Conservation (phyloP, 768 basidiomycete genomes). For the Leccinum longicurvipes region DNA sequence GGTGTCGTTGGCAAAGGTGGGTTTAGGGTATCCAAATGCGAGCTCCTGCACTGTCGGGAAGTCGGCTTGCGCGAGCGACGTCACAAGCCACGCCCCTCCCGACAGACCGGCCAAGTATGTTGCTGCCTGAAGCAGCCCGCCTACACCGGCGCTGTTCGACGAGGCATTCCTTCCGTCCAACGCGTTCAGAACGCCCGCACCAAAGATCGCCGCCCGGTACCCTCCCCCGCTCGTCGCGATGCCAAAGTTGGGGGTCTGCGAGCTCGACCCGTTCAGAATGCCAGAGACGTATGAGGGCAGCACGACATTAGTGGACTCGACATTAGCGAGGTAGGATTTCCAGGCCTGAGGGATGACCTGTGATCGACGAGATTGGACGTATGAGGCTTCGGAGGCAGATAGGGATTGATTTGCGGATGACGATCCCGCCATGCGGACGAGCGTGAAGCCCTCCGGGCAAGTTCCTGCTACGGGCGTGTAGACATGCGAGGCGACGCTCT, state of each 20-base stretch:
- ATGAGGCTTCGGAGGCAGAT: slow-evolving; percentile 33
- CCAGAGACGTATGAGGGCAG: slow-evolving; percentile 35
- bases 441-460: slow-evolving; percentile 24
- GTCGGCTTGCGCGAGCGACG: too few relatives aligned
- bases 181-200: slow-evolving; percentile 48
- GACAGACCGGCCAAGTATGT: slow-evolving; percentile 53
- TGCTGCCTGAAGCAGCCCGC: slow-evolving; percentile 53
- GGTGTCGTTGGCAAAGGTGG: too few relatives aligned
- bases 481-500: slow-evolving; percentile 23
- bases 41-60: slow-evolving; percentile 39
- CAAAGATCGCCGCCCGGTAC: slow-evolving; percentile 53
- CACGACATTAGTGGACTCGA: slow-evolving; percentile 26
- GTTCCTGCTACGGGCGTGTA: slow-evolving; percentile 22
- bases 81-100: slow-evolving; percentile 39
- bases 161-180: slow-evolving; percentile 49
- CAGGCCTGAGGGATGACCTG: slow-evolving; percentile 39
- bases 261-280: slow-evolving; percentile 25
- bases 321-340: slow-evolving; percentile 38
- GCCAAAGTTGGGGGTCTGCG: slow-evolving; percentile 35
- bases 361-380: slow-evolving; percentile 34
- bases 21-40: slow-evolving; percentile 28
- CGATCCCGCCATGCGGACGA: slow-evolving; percentile 29
- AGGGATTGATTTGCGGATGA: slow-evolving; percentile 32
- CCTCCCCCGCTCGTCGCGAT: slow-evolving; percentile 59
- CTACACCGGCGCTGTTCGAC: slow-evolving; percentile 38